Base-by-base conservation (phyloP, 2,329 filamentous ascomycete species). In the Xylariales sp. region DNA sequence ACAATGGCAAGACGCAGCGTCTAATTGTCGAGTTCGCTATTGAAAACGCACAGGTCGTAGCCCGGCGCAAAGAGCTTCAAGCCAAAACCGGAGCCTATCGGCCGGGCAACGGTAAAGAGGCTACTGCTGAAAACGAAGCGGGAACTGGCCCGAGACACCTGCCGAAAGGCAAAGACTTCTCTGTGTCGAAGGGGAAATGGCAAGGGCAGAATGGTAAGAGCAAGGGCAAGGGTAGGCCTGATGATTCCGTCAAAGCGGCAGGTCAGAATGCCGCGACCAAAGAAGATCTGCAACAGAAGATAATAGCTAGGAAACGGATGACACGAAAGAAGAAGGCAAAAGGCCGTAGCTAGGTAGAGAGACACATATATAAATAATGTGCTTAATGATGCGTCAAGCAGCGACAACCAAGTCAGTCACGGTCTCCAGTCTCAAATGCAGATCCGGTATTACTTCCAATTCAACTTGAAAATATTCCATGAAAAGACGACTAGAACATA, bases 11-110 rank as follows among this genome's bases (percentile, higher is more conserved):
- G 81, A 95, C 93, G 78, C 94, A 96, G 80, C 87, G 96, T 12
- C 82, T 99, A 59, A 93, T 99, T 76, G 95, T 95, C 45, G 97
- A 99, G 80, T 99, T 99, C 78, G 94, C 96, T 23, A 97, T 99
- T 78, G 96, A 99, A 81, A 99, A 99, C 75, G 94, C 93, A 0
- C 94, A 97, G 76, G 96, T 99, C 0, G 91, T 99, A n/a, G 87
- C 90, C 72, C 87, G 96, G 71, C 87, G 97, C 62, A 87, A 85
- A 68, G 90, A 93, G 77, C 80, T 82, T 49, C 82, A 82, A 67
- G 68, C 68, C 62, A 78, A 73, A 62, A 72, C 62, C 77, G 59
- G 43, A 32, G 49, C 62, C 2, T 45, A 30, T 18, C 64, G 54
- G 34, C 41, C 43, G 16, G 55, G 32, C 23, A 45, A 18, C 23